phyloP scores from a whole-genome alignment of 2,329 filamentous ascomycete genomes.

The Pochonia chlamydosporia region DNA sequence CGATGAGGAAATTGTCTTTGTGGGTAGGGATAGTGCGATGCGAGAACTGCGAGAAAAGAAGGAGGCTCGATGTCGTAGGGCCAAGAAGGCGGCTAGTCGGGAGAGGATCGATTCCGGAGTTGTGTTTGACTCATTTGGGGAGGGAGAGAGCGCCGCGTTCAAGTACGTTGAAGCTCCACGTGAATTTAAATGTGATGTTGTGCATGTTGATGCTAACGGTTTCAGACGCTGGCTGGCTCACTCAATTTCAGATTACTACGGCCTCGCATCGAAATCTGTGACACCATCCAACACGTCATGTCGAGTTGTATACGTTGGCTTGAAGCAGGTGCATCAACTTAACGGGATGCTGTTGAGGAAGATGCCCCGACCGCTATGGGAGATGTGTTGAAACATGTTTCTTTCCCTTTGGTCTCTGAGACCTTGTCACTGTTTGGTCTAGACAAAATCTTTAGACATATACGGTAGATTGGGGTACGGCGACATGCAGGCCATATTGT shows the following conservation, averaged over 20 bases:
- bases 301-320: conserved; percentile 77
- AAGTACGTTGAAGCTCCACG: conserved; percentile 59
- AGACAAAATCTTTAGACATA: background rate
- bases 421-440: background rate
- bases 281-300: conserved; percentile 64
- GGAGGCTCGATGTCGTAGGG: conserved; percentile 40
- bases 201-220: background rate
- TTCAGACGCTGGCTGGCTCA: conserved; percentile 84
- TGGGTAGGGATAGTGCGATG: conserved; percentile 63
- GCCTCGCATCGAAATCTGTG: conserved; percentile 76
- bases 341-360: conserved; percentile 23
- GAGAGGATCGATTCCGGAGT: conserved; percentile 58
- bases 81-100: conserved; percentile 46
- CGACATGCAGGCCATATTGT: background rate
- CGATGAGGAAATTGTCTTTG: conserved; percentile 90
- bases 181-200: background rate
- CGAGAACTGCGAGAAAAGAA: conserved; percentile 30
- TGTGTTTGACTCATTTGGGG: conserved; percentile 73
- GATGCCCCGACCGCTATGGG: conserved; percentile 59
- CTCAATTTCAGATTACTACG: conserved; percentile 88
- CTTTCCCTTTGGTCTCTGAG: background rate
- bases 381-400: conserved; percentile 42
- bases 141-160: conserved; percentile 73
- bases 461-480: background rate
- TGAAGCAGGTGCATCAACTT: conserved; percentile 43